Evolutionary conservation across 345 rosid species (phyloP), one percentile per base, ranked within the genome.

Genomic region (Melastoma malabathricum): DNA sequence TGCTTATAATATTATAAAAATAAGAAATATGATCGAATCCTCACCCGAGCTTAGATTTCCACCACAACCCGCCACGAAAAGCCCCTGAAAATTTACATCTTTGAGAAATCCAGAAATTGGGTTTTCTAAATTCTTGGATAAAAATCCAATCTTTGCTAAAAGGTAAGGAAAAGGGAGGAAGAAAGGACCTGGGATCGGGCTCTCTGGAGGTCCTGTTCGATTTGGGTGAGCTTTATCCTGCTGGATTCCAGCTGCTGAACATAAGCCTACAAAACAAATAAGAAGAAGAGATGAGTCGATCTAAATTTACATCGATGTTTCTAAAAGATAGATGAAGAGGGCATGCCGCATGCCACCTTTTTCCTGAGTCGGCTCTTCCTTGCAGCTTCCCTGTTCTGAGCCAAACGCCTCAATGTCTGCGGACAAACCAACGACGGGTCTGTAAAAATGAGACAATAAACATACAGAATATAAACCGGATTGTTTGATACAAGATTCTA

Each of bases 361-460:
- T 92, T 92, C 62, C 98, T 82, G 14, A 92, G 79, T 51, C 98
- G 89, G 60, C 98, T 92, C 72, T 92, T 92, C 58, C 81, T 84
- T 55, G 98, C 98, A 70, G 98, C 98, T 81, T 92, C 98, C 77
- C 98, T 84, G 77, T 92, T 92, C 62, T 92, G 98, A 59, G 98
- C 98, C 57, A 92, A 78, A 54, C 98, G 93, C 77, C 98, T 87
- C 56, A 84, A 55, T 63, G 95, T 87, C 98, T 92, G 81, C 62
- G 62, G 56, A 47, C 51, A 48, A 63, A 29, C 34, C 14, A 50
- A 52, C 22, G 43, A 47, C 27, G 56, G 18, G 17, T 51, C 3
- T n/a, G 18, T 3, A 15, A 18, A n/a, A 18, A 29, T 13, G 29
- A 12, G 18, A 47, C 4, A 13, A 15, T 7, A 51, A 43, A 12